Percentiles rank a stretch among this genome's conserved stretches.
phyloP scores from a whole-genome alignment of 108 stramenopile species.

The Cyclostephanos invisitatus region DNA sequence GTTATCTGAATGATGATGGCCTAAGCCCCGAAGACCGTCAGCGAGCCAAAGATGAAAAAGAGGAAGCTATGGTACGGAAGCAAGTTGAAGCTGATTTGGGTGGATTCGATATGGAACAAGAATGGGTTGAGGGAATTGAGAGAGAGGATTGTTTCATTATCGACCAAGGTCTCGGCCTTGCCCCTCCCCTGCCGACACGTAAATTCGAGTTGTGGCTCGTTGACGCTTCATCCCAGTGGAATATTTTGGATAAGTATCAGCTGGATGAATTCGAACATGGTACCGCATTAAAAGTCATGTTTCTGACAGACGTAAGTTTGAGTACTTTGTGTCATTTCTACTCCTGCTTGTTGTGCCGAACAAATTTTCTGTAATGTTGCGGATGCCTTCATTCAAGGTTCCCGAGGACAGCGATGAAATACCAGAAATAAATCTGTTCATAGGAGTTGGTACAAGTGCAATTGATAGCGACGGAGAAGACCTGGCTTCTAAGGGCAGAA shows the following conservation, averaged over 20 bases:
- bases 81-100: conserved; percentile 92
- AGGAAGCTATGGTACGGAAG: conserved; percentile 69
- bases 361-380: background rate
- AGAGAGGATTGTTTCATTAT: conserved; percentile 83
- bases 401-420: conserved; percentile 58
- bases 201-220: conserved; percentile 86
- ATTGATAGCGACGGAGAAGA: conserved; percentile 84
- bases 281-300: conserved; percentile 70
- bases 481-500: conserved; percentile 71
- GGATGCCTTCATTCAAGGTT: conserved; percentile 26
- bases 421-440: conserved; percentile 53
- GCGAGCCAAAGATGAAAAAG: conserved; percentile 72
- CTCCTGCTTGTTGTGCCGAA: background rate
- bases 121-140: conserved; percentile 90
- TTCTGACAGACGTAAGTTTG: conserved; percentile 71
- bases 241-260: conserved; percentile 74
- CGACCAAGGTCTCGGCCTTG: conserved; percentile 67
- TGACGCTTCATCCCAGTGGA: conserved; percentile 79
- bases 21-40: conserved; percentile 76
- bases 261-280: conserved; percentile 80
- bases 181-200: conserved; percentile 63
- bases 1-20: conserved; percentile 76
- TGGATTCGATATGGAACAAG: conserved; percentile 88
- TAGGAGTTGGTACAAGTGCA: conserved; percentile 74
- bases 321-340: background rate